phyloP scores from a whole-genome alignment of 805 yeast genomes.

The Candida montana region DNA sequence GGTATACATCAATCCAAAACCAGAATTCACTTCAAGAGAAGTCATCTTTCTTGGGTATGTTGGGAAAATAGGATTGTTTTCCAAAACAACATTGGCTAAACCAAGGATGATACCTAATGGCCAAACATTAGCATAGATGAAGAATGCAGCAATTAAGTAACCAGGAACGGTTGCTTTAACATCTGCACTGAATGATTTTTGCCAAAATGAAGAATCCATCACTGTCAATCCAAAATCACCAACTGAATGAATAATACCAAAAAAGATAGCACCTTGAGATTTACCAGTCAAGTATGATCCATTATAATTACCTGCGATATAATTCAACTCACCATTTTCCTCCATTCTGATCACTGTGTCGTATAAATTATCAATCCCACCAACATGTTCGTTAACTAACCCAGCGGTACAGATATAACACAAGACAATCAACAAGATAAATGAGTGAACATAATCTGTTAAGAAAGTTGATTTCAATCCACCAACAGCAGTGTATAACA shows the following conservation, averaged over 20 bases:
- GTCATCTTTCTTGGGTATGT: conserved; percentile 37
- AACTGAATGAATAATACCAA: conserved; percentile 26
- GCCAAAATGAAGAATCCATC: conserved; percentile 38
- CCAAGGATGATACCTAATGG: conserved; percentile 34
- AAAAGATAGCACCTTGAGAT: conserved; percentile 24
- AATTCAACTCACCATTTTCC: conserved; percentile 25
- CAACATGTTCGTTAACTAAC: conserved; percentile 31
- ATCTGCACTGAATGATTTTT: conserved; percentile 34
- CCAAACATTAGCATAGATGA: conserved; percentile 32
- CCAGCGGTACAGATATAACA: conserved; percentile 28
- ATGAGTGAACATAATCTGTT: conserved; percentile 44
- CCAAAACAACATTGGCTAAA: conserved; percentile 28
- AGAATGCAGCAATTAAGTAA: conserved; percentile 30
- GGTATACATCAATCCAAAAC: conserved; percentile 32
- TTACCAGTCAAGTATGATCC: conserved; percentile 28
- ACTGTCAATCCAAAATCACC: conserved; percentile 36
- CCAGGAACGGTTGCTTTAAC: conserved; percentile 34
- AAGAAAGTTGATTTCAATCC: conserved; percentile 45
- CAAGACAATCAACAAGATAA: conserved; percentile 34
- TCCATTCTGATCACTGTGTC: conserved; percentile 30
- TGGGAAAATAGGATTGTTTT: conserved; percentile 26
- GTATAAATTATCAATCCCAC: conserved; percentile 38
- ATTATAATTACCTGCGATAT: conserved; percentile 27
- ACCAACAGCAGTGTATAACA: conserved; percentile 41
- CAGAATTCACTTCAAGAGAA: conserved; percentile 32